Base-by-base conservation (phyloP, 2,329 filamentous ascomycete species). In the Akanthomyces uredinophilus region DNA sequence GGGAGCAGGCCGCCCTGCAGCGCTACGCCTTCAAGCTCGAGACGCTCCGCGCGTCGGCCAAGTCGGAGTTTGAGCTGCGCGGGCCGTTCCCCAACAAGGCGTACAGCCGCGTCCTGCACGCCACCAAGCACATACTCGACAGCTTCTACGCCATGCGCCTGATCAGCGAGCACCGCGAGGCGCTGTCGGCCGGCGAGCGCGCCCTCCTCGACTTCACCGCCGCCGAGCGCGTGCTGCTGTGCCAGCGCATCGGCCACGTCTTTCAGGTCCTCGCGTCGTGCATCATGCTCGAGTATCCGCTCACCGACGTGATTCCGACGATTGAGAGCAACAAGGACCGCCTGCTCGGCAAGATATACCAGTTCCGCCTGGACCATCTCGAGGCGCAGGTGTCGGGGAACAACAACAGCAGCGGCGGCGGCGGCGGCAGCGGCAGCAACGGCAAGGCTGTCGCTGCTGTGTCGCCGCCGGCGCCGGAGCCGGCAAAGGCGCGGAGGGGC, bases 91-190 rank as follows among this genome's bases (percentile, higher is more conserved):
- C 92, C 1, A 83, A 87, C 65, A 85, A 83, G 49, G 83, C 86
- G 18, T 93, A 90, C 71, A 84, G 83, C 5, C 84, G 87, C 41
- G 89, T 98, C 62, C 83, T 98, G 71, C 84, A 85, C 24, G 88
- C 88, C 11, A 96, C 93, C 1, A 88, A 89, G 65, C 87, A 89
- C 58, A 91, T 97, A 75, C 85, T 98, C 5, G 93, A 97, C 74
- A 89, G 91, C 43, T 97, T 99, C 74, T 93, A 98, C 71, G 92
- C 93, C 57, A 96, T 99, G 91, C 96, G 94, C 65, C 85, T 97
- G 13, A 88, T 97, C 65, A 92, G 96, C 43, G 83, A 90, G 70
- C 94, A 93, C 70, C 90, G 94, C 63, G 79, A 88, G 13, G 83
- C 84, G 43, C 84, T 91, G 1, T 92, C 87, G 3, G 84, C 88